These are phyloP conservation scores for Citrus unshiu DNA, from an alignment of 345 rosid genomes.

Conservation along the genomic window DNA sequence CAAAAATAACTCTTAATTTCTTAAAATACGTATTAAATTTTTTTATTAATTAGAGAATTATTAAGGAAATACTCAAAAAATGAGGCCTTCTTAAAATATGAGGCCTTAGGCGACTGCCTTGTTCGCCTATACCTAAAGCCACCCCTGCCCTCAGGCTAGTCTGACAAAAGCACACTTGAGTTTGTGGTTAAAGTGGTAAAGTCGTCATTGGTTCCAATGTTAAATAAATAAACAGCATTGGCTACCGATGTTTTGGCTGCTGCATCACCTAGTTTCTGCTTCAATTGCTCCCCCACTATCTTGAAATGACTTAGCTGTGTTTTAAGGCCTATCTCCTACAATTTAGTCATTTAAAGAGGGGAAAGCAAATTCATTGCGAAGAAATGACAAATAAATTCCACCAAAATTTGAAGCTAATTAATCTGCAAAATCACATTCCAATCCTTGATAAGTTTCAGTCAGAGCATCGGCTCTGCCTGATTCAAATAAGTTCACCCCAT, in stretches of 20 bases:
- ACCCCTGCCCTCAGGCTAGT: too few relatives aligned
- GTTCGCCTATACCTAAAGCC: too few relatives aligned
- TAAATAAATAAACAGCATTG: slow-evolving; percentile 38
- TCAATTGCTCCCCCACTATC: slow-evolving; percentile 21
- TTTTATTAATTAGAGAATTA: too few relatives aligned
- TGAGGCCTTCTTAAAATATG: too few relatives aligned
- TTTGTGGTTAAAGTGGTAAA: background rate
- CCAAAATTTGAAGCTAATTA: background rate
- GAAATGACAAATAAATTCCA: too few relatives aligned
- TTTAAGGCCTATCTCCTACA: slow-evolving; percentile 38
- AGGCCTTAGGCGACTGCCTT: too few relatives aligned
- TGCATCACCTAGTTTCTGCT: slow-evolving; percentile 30
- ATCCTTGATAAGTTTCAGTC: slow-evolving; percentile 33
- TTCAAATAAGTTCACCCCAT: slow-evolving; percentile 42
- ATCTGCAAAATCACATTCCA: slow-evolving; percentile 16
- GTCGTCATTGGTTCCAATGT: slow-evolving; percentile 30
- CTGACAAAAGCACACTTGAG: background rate
- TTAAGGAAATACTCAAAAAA: too few relatives aligned
- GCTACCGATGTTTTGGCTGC: slow-evolving; percentile 28
- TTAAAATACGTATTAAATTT: too few relatives aligned
- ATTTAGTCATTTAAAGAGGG: background rate
- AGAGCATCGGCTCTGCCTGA: slow-evolving; percentile 55
- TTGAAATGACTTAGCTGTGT: slow-evolving; percentile 36
- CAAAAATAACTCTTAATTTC: too few relatives aligned
- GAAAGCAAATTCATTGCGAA: background rate